These are phyloP conservation scores for Aschersonia sp. DNA, from an alignment of 2,329 filamentous ascomycete genomes.

Conservation along the genomic window DNA sequence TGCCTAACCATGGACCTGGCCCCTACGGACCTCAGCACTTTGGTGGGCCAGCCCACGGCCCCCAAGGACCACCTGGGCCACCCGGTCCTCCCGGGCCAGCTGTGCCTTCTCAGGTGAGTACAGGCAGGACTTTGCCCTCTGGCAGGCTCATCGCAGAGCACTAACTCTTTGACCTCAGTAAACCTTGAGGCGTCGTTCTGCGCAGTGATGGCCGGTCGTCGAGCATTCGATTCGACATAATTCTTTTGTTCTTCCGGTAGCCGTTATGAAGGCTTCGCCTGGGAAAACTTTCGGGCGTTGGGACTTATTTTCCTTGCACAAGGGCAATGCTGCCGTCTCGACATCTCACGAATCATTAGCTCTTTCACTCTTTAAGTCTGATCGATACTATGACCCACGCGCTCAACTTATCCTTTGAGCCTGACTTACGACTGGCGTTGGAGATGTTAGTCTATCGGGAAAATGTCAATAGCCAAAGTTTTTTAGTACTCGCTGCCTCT, in stretches of 20 bases:
- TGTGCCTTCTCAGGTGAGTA: conserved; percentile 24
- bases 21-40: conserved; percentile 25
- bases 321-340: conserved; percentile 7
- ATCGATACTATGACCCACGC: conserved; percentile 12
- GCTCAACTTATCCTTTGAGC: conserved; percentile 14
- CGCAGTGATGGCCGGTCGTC: not conserved
- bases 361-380: conserved; percentile 15
- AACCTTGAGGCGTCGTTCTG: not conserved
- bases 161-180: not conserved
- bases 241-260: too few species aligned
- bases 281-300: conserved; percentile 14
- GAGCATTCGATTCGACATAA: too few species aligned
- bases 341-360: not conserved
- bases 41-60: conserved; percentile 20
- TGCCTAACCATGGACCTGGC: conserved; percentile 27
- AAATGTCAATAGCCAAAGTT: conserved; percentile 21
- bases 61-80: conserved; percentile 21
- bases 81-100: conserved; percentile 20
- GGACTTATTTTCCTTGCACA: conserved; percentile 11
- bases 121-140: not conserved
- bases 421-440: conserved; percentile 26
- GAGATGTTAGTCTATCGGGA: conserved; percentile 22
- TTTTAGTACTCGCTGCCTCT: conserved; percentile 13
- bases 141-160: too few species aligned
- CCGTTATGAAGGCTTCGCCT: conserved; percentile 3